Evolutionary conservation across 1,284 basidiomycete species (phyloP).

Genomic region (Salmacisia buchloeana): DNA sequence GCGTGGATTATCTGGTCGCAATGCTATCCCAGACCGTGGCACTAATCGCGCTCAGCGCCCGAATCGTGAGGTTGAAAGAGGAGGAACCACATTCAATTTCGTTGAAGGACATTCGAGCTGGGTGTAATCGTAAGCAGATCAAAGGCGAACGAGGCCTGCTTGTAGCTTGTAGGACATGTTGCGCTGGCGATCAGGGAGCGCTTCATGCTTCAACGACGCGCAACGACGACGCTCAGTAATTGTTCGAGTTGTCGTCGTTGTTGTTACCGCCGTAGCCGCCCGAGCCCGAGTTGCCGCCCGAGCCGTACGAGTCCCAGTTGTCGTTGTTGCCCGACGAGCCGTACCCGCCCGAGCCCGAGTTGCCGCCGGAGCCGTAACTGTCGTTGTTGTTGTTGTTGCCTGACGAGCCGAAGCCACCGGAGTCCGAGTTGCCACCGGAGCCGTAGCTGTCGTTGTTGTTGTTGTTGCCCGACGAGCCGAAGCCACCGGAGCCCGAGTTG

Average conservation of each 20-base stretch:
- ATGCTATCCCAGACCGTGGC: no score
- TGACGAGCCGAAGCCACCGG: neutral
- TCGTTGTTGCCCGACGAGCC: constrained; percentile 7
- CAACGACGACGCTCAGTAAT: neutral
- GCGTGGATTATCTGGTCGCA: no score
- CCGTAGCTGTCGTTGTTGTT: constrained; percentile 10
- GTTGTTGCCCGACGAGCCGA: constrained; percentile 15
- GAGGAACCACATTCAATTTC: no score
- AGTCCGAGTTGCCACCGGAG: constrained; percentile 9
- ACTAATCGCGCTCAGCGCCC: no score
- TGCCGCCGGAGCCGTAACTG: constrained; percentile 13
- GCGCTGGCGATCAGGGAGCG: no score
- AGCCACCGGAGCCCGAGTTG: constrained; percentile 3
- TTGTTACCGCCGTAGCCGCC: constrained; percentile 10
- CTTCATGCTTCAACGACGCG: neutral
- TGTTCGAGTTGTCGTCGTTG: constrained; percentile 12
- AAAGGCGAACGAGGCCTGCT: no score
- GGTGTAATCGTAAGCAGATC: no score
- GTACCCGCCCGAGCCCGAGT: neutral
- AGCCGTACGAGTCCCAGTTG: neutral
- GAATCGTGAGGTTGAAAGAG: no score
- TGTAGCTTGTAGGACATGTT: no score
- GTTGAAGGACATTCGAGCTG: no score
- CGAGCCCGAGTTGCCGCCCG: constrained; percentile 6
- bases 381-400: constrained; percentile 10